Evolutionary conservation across 768 basidiomycete species (phyloP), one percentile per base, ranked within the genome.

Genomic region (Panus rudis): DNA sequence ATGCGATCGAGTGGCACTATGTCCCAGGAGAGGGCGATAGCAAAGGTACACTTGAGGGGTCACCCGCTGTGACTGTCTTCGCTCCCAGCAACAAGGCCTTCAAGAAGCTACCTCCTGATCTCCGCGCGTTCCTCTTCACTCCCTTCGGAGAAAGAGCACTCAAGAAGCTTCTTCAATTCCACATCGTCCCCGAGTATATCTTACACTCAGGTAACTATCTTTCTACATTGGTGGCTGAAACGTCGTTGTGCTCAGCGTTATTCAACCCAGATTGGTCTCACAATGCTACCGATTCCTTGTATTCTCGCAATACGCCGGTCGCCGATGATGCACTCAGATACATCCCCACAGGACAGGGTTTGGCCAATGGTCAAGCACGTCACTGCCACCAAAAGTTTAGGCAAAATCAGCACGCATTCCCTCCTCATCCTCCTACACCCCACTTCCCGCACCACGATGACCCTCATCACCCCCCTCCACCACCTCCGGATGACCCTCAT

Each of bases 121-220:
- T 81, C 19, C 64, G 63, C 45, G 50, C 69, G 21, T 81, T 69
- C 68, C 62, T 81, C 39, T 81, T 81, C 60, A 80, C 79, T 4
- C 75, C 78, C 1, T 73, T 76, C 42, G 81, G 81, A 6, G 62
- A 65, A 24, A 57, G 51, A 16, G 71, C 61, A 10, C 48, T 83
- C 40, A 69, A 63, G 48, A 81, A 79, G 58, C 45, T 83, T 16
- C 52, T 84, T 12, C 63, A 75, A 34, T 82, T 71, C 59, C 80
- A 84, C 58, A 65, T 76, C 44, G 68, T 76, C 5, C 76, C 76
- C 0, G 59, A 67, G 8, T 46, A 63, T 13, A 60, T 76, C 19
- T 59, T 79, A n/a, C 65, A 76, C 51, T 71, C 72, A 4, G 72
- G 79, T 68, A 41, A 63, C 64, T 52, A 30, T 28, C 14, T 7